Evolutionary conservation across 805 yeast genomes (phyloP), one percentile per base, ranked within the genome.

Genomic region (Lachancea sp.): DNA sequence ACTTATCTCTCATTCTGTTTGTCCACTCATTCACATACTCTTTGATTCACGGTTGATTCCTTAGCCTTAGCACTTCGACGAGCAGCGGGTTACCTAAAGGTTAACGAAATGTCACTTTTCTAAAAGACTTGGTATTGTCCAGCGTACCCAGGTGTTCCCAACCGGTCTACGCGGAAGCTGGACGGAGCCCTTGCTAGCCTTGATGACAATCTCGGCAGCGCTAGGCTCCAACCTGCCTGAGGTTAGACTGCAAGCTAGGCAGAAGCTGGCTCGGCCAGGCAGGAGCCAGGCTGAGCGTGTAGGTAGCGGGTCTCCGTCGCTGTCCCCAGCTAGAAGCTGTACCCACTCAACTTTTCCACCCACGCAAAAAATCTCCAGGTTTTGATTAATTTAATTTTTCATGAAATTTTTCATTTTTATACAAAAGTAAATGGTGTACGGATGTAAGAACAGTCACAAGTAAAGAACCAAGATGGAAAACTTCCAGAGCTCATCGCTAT

Each of bases 11-110:
- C 26, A n/a, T 35, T 12, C 9, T 19, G 25, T 22, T 22, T 22
- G 25, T 22, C 8, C 26, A 20, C 4, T 35, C 25, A n/a, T 25
- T 29, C 29, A 45, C 42, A 19, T 33, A 37, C 33, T 31, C 29
- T 27, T 48, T 43, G 38, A 35, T 39, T 49, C 46, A 46, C 43
- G 36, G 42, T 22, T 37, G 49, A 43, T 36, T 42, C 39, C 42
- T 39, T 38, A 35, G 36, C 39, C 19, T 33, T 18, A 34, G 34
- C 22, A 31, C 26, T 18, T 35, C 38, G 18, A 33, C 26, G 38
- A 35, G 15, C 39, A 41, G 34, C 39, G 31, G 22, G 31, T 25
- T 22, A 10, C 31, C 18, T 20, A 33, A 41, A 27, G 32, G 45
- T 35, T 34, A 35, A 41, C 19, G 38, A 17, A 41, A n/a, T 41